Base-by-base conservation (phyloP, 2,329 filamentous ascomycete species). In the Pseudogymnoascus sp. region DNA sequence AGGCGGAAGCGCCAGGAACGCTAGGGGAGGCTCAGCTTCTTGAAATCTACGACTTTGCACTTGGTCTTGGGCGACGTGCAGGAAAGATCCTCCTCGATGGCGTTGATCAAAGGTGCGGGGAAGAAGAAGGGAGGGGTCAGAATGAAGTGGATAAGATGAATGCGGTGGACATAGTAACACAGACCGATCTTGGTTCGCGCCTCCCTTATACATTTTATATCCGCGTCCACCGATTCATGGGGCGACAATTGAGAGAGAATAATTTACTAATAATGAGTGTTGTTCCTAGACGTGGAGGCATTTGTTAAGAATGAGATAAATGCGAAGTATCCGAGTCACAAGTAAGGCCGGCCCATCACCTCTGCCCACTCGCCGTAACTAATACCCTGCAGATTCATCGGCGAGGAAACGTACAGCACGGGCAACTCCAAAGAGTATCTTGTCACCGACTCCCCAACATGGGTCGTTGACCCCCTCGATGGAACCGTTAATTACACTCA, bases 401-500 rank as follows among this genome's bases (percentile, higher is more conserved):
- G 89, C 64, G 89, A 92, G 74, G 89, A 92, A 72, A 84, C 83
- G 0, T 92, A 92, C 71, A 87, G 86, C 43, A 84, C 86, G 68
- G 85, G 86, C 37, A 71, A 81, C 25, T 86, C 86, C 0, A 83
- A 86, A 67, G 78, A 85, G 50, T 92, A 91, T 69, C 80, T 91
- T 4, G 85, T 92, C 63, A 76, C 75, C 50, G 71, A 81, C 38
- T 67, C 74, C 0, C 88, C 88, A 43, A 90, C 88, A 33, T 92
- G 88, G 89, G 84, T 86, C 68, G 81, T 92, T 39, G 89, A 92
- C 72, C 88, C 89, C 8, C 79, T 92, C 28, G 88, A 92, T 69
- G 88, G 81, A 43, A 92, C 89, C 2, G 87, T 92, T 63, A 92
- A 92, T 77, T 92, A 88, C 75, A 89, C 88, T 30, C 89, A 92